phyloP scores from a whole-genome alignment of 192 early-diverging fungal genomes.

The Entomortierella beljakovae region DNA sequence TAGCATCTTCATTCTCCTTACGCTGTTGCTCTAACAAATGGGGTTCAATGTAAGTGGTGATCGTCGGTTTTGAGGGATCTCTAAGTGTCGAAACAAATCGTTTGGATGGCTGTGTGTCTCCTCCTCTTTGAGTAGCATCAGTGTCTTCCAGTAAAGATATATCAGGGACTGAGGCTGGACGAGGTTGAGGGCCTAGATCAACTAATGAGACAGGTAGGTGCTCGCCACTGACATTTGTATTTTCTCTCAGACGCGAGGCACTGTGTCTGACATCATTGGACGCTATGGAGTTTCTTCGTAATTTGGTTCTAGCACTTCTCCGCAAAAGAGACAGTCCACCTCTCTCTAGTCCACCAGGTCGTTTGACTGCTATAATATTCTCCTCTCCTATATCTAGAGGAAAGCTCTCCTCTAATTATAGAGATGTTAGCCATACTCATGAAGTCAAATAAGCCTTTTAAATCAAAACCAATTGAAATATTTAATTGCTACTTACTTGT shows the following conservation, averaged over 20 bases:
- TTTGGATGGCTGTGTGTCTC: constrained; percentile 26
- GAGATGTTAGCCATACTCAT: not conserved
- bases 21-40: constrained; percentile 51
- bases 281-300: constrained; percentile 63
- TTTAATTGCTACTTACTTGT: constrained; percentile 33
- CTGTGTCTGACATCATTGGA: constrained; percentile 40
- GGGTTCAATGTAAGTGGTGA: constrained; percentile 48
- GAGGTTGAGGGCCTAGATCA: constrained; percentile 40
- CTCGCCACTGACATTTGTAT: constrained; percentile 27
- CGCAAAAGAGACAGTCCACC: constrained; percentile 55
- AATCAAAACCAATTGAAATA: not conserved
- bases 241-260: constrained; percentile 39
- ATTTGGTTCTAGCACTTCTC: constrained; percentile 63
- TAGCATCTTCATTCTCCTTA: constrained; percentile 24
- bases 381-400: constrained; percentile 53
- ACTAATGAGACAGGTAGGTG: constrained; percentile 37
- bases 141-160: not conserved
- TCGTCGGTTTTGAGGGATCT: constrained; percentile 47
- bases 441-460: not conserved
- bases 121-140: constrained; percentile 1
- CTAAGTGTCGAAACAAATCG: constrained; percentile 47
- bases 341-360: constrained; percentile 53
- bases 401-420: constrained; percentile 55
- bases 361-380: constrained; percentile 53
- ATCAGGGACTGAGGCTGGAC: not conserved